Conservation (phyloP, 305 asterid species). For the Solanum hybrid region DNA sequence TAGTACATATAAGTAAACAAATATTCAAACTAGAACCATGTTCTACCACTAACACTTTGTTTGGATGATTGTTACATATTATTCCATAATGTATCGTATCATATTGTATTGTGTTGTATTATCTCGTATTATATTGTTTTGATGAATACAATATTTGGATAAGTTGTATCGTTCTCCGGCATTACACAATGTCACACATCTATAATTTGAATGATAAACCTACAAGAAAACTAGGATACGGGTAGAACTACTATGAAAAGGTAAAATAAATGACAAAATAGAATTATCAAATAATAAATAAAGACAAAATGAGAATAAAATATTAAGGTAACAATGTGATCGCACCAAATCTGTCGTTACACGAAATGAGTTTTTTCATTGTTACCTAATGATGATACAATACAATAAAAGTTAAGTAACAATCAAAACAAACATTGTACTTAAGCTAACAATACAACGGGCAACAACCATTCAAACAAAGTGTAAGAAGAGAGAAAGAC, state of each 20-base stretch:
- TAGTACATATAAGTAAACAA: neutral
- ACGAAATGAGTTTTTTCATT: neutral
- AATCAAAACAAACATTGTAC: neutral
- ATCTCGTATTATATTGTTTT: neutral
- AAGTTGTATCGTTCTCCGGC: too few species aligned
- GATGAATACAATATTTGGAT: too few species aligned
- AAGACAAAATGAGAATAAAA: neutral
- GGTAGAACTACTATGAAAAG: neutral
- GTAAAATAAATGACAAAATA: too few species aligned
- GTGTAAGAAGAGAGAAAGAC: neutral
- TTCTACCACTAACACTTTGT: neutral
- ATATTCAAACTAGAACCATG: neutral
- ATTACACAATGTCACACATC: rapidly evolving
- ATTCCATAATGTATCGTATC: too few species aligned
- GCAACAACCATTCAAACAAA: neutral
- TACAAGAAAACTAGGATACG: too few species aligned
- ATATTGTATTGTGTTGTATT: too few species aligned
- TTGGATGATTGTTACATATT: neutral
- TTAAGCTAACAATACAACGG: neutral
- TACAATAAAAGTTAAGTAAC: neutral
- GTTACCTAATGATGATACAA: neutral
- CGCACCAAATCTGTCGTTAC: neutral
- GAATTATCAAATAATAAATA: too few species aligned
- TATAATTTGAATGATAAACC: neutral
- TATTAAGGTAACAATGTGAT: neutral